Conservation (phyloP, 2,329 filamentous ascomycete genomes). For the Domatiomyces catenatus region DNA sequence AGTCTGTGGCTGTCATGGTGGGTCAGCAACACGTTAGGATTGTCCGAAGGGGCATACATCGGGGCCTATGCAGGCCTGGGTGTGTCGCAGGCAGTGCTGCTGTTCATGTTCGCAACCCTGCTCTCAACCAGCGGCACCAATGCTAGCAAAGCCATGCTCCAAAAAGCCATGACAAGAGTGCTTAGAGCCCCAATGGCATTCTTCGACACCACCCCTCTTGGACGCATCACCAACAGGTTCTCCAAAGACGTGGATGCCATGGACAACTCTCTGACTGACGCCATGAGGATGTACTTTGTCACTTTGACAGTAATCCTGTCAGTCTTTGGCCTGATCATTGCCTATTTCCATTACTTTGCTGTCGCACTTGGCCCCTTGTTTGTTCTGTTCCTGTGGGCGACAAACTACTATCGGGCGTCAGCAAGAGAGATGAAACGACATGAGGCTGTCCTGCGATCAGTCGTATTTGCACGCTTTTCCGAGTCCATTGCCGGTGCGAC, state of each 20-base stretch:
- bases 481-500: slow-evolving; percentile 74
- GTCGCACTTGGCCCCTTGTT: slow-evolving; percentile 55
- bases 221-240: slow-evolving; percentile 91
- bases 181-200: slow-evolving; percentile 63
- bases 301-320: slow-evolving; percentile 68
- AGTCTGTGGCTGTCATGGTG: slow-evolving; percentile 90
- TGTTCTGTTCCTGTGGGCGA: slow-evolving; percentile 63
- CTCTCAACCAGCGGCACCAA: slow-evolving; percentile 68
- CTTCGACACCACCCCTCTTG: slow-evolving; percentile 91
- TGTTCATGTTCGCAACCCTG: slow-evolving; percentile 66
- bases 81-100: slow-evolving; percentile 51
- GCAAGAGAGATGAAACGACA: slow-evolving; percentile 90
- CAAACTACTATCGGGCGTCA: slow-evolving; percentile 77
- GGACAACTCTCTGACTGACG: slow-evolving; percentile 82
- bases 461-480: slow-evolving; percentile 78
- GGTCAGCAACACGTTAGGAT: slow-evolving; percentile 63
- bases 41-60: slow-evolving; percentile 54
- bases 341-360: slow-evolving; percentile 84
- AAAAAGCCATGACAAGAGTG: slow-evolving; percentile 62
- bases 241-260: slow-evolving; percentile 91
- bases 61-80: slow-evolving; percentile 58
- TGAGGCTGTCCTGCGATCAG: slow-evolving; percentile 74
- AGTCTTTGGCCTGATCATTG: slow-evolving; percentile 79
- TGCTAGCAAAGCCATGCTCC: slow-evolving; percentile 67
- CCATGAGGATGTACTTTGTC: slow-evolving; percentile 82